A percentile compares a stretch with the other conserved stretches of the same genome.
These are phyloP conservation scores for Plasmodium berghei DNA, from an alignment of 169 alveolate species.

Conservation along the genomic window DNA sequence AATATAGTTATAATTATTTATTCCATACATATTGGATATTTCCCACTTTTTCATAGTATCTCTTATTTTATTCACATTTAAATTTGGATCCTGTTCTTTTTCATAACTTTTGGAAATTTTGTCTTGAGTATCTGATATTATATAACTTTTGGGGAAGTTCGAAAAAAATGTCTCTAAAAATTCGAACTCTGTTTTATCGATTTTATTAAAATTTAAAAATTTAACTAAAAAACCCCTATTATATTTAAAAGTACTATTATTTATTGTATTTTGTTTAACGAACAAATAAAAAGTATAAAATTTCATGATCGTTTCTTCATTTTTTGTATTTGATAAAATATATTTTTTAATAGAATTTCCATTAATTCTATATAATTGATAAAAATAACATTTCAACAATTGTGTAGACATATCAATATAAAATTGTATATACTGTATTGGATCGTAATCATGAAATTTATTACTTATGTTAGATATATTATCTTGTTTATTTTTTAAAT, in stretches of 20 bases:
- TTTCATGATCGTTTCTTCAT: constrained; percentile 54
- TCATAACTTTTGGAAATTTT: not conserved
- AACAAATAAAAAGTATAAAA: constrained; percentile 67
- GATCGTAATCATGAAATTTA: not conserved
- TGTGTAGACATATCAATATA: constrained; percentile 24
- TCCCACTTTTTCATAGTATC: not conserved
- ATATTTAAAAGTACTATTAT: not conserved
- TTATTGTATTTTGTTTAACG: constrained; percentile 20
- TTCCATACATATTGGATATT: constrained; percentile 12
- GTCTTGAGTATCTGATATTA: too few relatives aligned
- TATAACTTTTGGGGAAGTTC: not conserved
- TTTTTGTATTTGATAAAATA: constrained; percentile 14
- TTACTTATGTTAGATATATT: not conserved
- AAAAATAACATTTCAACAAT: constrained; percentile 39
- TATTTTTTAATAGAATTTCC: constrained; percentile 12
- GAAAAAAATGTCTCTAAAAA: constrained; percentile 29
- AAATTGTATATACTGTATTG: constrained; percentile 8
- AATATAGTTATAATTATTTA: constrained; percentile 33
- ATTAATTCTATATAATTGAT: constrained; percentile 33
- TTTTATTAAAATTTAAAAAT: constrained; percentile 8
- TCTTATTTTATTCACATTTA: not conserved
- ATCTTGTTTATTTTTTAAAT: constrained; percentile 2
- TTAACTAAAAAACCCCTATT: constrained; percentile 18
- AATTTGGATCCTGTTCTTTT: too few relatives aligned
- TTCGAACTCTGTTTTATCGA: constrained; percentile 40